phyloP scores from a whole-genome alignment of 2,329 filamentous ascomycete genomes.

The Hypoxylon sp. region DNA sequence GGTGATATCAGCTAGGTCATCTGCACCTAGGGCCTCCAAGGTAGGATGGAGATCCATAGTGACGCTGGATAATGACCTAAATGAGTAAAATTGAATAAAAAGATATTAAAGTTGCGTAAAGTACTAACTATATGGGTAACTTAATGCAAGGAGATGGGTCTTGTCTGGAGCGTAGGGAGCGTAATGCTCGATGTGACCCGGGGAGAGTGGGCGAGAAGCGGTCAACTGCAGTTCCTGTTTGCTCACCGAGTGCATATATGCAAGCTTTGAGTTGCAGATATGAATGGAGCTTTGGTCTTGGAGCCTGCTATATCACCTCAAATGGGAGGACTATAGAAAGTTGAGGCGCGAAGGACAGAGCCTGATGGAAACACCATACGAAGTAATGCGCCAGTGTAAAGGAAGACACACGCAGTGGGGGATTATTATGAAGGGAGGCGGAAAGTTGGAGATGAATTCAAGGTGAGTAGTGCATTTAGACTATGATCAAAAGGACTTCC shows the following conservation, averaged over 20 bases:
- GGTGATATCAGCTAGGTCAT: slow-evolving; percentile 32
- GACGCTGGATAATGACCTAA: slow-evolving; percentile 5
- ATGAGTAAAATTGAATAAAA: not conserved
- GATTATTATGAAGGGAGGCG: not conserved
- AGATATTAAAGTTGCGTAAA: not conserved
- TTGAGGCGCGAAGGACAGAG: not conserved
- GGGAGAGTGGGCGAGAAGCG: not conserved
- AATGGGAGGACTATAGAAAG: not conserved
- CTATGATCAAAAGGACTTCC: not conserved
- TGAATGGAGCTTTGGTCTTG: not conserved
- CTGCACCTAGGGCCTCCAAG: slow-evolving; percentile 22
- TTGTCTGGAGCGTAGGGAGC: not conserved
- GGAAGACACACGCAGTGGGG: not conserved
- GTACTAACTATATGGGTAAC: not conserved
- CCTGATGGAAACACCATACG: not conserved
- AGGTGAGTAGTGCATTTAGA: not conserved
- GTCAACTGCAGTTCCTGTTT: slow-evolving; percentile 19
- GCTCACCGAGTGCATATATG: slow-evolving; percentile 8
- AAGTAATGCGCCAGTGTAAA: not conserved
- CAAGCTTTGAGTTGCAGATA: slow-evolving; percentile 9
- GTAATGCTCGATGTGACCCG: not conserved
- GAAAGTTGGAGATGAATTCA: not conserved
- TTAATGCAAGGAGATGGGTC: not conserved
- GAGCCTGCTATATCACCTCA: not conserved
- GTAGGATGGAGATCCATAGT: slow-evolving; percentile 43